Evolutionary conservation across 331 rosid genomes (phyloP).

Genomic region (Malus hybrid): DNA sequence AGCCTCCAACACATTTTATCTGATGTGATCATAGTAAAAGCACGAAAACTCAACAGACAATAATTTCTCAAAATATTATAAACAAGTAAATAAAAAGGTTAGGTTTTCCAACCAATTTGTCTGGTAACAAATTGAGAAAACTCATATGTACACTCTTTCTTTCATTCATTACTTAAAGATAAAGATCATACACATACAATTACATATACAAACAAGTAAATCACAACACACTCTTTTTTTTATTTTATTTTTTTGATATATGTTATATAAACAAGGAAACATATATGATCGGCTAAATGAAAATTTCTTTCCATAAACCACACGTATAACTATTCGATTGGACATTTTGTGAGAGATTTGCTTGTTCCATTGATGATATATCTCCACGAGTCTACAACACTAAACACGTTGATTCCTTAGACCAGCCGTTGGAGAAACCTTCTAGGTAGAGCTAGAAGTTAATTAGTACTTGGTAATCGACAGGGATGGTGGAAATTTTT

Average conservation of each 20-base stretch:
- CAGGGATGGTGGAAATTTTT: conserved; percentile 7
- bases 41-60: neutral
- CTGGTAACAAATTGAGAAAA: neutral
- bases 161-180: neutral
- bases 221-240: neutral
- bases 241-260: too few species aligned
- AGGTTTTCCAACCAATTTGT: neutral
- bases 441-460: neutral
- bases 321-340: neutral
- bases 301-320: neutral
- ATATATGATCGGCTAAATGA: neutral
- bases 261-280: neutral
- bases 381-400: neutral
- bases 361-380: neutral
- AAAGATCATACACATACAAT: neutral
- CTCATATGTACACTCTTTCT: neutral
- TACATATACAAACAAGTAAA: neutral
- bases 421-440: neutral
- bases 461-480: neutral
- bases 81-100: neutral
- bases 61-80: neutral
- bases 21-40: neutral
- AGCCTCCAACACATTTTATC: too few species aligned
- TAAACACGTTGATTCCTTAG: neutral
- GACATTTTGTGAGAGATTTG: neutral